A percentile compares a stretch with the other conserved stretches of the same genome.
phyloP scores from a whole-genome alignment of 805 yeast genomes.

The Saturnispora saitoi region DNA sequence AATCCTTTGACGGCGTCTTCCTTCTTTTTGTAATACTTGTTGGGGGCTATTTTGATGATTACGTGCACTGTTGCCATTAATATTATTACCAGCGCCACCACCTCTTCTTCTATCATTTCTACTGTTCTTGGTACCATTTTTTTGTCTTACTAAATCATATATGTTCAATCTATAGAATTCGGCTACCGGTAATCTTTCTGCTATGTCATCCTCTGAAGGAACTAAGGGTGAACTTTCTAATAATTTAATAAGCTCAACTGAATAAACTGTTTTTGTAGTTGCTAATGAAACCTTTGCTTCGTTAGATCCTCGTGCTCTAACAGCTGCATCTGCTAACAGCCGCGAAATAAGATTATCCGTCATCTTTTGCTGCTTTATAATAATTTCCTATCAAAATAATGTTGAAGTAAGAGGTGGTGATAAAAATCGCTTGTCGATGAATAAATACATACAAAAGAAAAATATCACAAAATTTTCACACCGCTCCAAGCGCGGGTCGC shows the following conservation, averaged over 20 bases:
- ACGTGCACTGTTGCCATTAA: slow-evolving; percentile 16
- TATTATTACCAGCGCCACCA: slow-evolving; percentile 7
- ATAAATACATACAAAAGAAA: not conserved
- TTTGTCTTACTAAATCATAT: not conserved
- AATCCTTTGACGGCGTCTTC: slow-evolving; percentile 14
- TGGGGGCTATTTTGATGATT: slow-evolving; percentile 1
- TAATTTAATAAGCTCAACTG: slow-evolving; percentile 1
- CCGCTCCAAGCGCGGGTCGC: slow-evolving; percentile 8
- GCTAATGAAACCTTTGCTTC: not conserved
- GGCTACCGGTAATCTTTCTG: slow-evolving; percentile 33
- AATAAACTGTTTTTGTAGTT: not conserved
- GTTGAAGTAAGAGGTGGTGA: not conserved
- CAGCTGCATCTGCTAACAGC: slow-evolving; percentile 28
- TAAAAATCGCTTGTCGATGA: not conserved
- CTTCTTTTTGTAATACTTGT: slow-evolving; percentile 5
- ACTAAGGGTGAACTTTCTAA: slow-evolving; percentile 12
- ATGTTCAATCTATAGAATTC: slow-evolving; percentile 40
- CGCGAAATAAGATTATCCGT: slow-evolving; percentile 22
- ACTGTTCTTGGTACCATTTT: not conserved
- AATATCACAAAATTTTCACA: slow-evolving; percentile 7
- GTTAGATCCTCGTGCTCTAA: slow-evolving; percentile 24
- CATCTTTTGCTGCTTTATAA: slow-evolving; percentile 4
- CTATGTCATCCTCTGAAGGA: slow-evolving; percentile 17
- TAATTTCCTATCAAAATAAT: not conserved
- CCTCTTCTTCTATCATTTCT: not conserved